Evolutionary conservation across 768 basidiomycete species (phyloP), one percentile per base, ranked within the genome.

Genomic region (Suillus luteus): DNA sequence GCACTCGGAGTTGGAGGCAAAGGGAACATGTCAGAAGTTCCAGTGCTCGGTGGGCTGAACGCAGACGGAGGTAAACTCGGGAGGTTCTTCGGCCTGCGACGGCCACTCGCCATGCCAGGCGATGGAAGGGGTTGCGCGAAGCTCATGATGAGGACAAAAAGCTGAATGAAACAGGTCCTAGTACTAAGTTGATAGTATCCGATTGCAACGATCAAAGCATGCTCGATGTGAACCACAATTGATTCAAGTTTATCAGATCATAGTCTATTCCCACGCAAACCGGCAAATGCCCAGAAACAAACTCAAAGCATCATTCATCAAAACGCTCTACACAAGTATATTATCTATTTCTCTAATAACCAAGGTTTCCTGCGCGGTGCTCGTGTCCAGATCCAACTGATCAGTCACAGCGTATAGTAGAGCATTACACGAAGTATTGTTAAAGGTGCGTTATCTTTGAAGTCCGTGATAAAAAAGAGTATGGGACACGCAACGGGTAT

Each of bases 31-130:
- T 92, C 91, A 22, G 82, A 82, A 0, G 85, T 83, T 60, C 87
- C 86, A 5, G 88, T 81, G 75, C 83, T 89, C 31, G 90, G 89
- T 0, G 90, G 86, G 33, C 81, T 84, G 73, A 94, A 94, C 0
- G 86, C 92, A 12, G 91, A 92, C 31, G 87, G 73, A 0, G 92
- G 91, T 14, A 95, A 85, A 54, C 81, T 83, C 9, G 92, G 93
- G 5, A 87, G 84, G 24, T 84, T 78, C 72, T 86, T 91, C 35
- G 81, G 81, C 31, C 82, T 85, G 72, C 84, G 91, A 70, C 88
- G 86, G 67, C 87, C 84, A 14, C 76, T 68, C 17, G 76, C 76
- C 62, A 82, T 76, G 49, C 80, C 78, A 35, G 82, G 83, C 14
- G 83, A 81, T 19, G 74, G 69, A 44, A 77, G 76, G 17, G 73